A percentile compares a stretch with the other conserved stretches of the same genome.
Conservation (phyloP, 2,329 filamentous ascomycete genomes). For the Beauveria sp. region DNA sequence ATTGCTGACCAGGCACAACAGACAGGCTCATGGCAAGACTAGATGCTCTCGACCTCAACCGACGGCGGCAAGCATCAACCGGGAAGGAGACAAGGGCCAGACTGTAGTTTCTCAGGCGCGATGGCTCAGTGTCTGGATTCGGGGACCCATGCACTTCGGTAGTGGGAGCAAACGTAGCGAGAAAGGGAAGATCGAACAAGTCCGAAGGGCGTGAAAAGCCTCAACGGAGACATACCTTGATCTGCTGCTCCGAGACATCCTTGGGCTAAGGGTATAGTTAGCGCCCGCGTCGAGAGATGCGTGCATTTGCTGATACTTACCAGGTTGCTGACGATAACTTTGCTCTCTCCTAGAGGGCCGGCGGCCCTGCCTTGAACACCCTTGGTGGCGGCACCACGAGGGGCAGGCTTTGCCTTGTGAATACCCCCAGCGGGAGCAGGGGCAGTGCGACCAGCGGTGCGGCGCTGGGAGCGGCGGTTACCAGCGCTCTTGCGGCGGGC, state of each 20-base stretch:
- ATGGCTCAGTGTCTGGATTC: slow-evolving; percentile 2
- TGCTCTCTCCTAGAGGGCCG: slow-evolving; percentile 66
- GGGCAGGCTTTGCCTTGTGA: slow-evolving; percentile 64
- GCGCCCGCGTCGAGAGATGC: slow-evolving; percentile 17
- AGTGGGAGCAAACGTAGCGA: slow-evolving; percentile 30
- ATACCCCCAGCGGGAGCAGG: slow-evolving; percentile 76
- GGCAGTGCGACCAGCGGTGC: slow-evolving; percentile 45
- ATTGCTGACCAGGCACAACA: slow-evolving; percentile 46
- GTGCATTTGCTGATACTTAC: slow-evolving; percentile 46
- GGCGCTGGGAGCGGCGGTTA: slow-evolving; percentile 43
- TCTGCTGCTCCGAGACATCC: slow-evolving; percentile 93
- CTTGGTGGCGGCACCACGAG: slow-evolving; percentile 53
- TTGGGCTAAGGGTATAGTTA: slow-evolving; percentile 62
- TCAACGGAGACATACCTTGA: slow-evolving; percentile 99
- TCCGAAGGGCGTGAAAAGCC: slow-evolving; percentile 59
- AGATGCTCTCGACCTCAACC: slow-evolving; percentile 24
- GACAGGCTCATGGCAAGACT: slow-evolving; percentile 6
- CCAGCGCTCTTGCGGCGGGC: slow-evolving; percentile 55
- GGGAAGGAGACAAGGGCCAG: slow-evolving; percentile 14
- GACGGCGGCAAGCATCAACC: slow-evolving; percentile 8
- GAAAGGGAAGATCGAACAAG: slow-evolving; percentile 54
- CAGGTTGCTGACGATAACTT: slow-evolving; percentile 98
- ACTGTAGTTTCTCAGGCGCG: slow-evolving; percentile 2
- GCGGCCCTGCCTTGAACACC: slow-evolving; percentile 57
- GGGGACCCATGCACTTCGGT: slow-evolving; percentile 15